Evolutionary conservation across 2,329 filamentous ascomycete genomes (phyloP).

Genomic region (Aspergillus chevalieri): DNA sequence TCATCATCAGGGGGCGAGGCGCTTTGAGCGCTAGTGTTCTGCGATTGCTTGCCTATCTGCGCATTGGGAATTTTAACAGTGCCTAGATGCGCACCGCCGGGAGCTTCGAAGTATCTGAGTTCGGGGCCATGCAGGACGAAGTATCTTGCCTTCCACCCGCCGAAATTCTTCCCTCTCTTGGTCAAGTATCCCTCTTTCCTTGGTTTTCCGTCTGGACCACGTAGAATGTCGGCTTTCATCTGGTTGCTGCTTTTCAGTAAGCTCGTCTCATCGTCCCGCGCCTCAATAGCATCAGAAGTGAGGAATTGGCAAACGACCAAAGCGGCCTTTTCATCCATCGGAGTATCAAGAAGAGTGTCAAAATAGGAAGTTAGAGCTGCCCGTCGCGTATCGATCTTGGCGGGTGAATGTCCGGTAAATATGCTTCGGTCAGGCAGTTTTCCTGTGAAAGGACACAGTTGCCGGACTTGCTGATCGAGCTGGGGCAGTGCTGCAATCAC

Average conservation of each 20-base stretch:
- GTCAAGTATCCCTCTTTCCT: conserved; percentile 86
- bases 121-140: conserved; percentile 64
- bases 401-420: conserved; percentile 88
- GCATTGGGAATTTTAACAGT: conserved; percentile 87
- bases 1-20: conserved; percentile 69
- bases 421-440: conserved; percentile 77
- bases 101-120: conserved; percentile 85
- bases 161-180: conserved; percentile 97
- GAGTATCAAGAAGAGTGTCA: conserved; percentile 75
- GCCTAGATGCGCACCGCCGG: conserved; percentile 82
- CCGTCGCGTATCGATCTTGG: conserved; percentile 83
- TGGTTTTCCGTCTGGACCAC: conserved; percentile 59
- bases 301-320: conserved; percentile 82
- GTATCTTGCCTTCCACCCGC: conserved; percentile 88
- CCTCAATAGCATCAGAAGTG: conserved; percentile 58
- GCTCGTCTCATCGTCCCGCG: conserved; percentile 47
- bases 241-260: conserved; percentile 37
- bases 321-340: conserved; percentile 69
- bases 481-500: conserved; percentile 73
- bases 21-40: conserved; percentile 49
- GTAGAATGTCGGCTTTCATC: conserved; percentile 25
- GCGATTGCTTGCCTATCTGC: conserved; percentile 89
- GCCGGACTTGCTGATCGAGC: conserved; percentile 74
- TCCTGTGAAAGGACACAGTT: conserved; percentile 63
- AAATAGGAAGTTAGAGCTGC: conserved; percentile 77